Conservation (phyloP, 257 asterid species). For the Scutellaria minor region DNA sequence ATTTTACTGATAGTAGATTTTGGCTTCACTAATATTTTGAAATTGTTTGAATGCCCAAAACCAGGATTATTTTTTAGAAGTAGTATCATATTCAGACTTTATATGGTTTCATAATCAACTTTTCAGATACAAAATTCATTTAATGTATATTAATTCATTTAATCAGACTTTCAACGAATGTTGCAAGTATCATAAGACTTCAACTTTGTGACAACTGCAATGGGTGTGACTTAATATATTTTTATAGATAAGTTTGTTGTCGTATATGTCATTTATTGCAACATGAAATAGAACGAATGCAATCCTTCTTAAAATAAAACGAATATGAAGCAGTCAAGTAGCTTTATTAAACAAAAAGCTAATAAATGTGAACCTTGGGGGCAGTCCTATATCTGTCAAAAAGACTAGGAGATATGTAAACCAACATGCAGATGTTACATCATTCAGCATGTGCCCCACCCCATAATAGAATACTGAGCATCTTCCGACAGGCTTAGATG, state of each 20-base stretch:
- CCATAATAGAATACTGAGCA: slow-evolving; percentile 73
- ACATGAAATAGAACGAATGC: neutral
- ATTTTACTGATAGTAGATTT: neutral
- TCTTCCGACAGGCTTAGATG: slow-evolving; percentile 56
- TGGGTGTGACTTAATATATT: neutral
- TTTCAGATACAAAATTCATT: no score
- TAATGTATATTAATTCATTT: neutral
- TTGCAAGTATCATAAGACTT: neutral
- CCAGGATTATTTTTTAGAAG: neutral
- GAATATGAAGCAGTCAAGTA: neutral
- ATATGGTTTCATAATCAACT: no score
- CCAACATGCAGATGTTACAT: slow-evolving; percentile 96
- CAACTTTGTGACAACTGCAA: slow-evolving; percentile 6
- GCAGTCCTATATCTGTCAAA: slow-evolving; percentile 81
- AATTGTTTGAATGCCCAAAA: slow-evolving; percentile 7
- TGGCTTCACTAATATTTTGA: neutral
- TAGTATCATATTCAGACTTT: no score
- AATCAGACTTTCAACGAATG: neutral
- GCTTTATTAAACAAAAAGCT: neutral
- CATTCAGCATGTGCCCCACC: slow-evolving; percentile 92
- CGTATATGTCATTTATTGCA: neutral
- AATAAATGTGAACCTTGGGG: slow-evolving; percentile 71
- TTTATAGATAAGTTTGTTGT: neutral
- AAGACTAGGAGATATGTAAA: slow-evolving; percentile 90
- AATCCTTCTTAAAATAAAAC: neutral